phyloP scores from a whole-genome alignment of 441 rosid species.

The Daphne laureola region DNA sequence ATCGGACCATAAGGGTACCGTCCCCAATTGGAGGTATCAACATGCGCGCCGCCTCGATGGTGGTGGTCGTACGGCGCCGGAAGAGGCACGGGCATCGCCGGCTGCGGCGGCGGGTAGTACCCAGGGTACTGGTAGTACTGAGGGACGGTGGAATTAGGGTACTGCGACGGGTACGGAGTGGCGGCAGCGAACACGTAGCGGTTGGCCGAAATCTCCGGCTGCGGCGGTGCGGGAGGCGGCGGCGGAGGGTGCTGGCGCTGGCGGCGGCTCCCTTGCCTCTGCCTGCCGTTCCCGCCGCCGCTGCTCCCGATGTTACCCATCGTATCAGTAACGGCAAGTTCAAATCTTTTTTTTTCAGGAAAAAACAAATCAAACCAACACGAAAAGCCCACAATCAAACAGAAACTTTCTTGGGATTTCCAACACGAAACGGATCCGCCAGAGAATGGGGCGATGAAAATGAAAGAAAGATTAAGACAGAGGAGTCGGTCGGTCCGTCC shows the following conservation, averaged over 20 bases:
- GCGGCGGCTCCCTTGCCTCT: slow-evolving; percentile 37
- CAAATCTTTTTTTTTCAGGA: background rate
- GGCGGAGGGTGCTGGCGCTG: slow-evolving; percentile 37
- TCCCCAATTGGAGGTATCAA: slow-evolving; percentile 52
- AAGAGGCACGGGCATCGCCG: slow-evolving; percentile 42
- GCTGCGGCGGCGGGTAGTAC: slow-evolving; percentile 52
- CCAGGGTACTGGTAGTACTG: slow-evolving; percentile 63
- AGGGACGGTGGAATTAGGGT: slow-evolving; percentile 39
- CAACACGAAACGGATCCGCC: background rate
- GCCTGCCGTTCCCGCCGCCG: slow-evolving; percentile 40
- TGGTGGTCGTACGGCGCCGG: slow-evolving; percentile 68
- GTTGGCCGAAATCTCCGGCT: slow-evolving; percentile 57
- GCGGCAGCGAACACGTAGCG: slow-evolving; percentile 82
- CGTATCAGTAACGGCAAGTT: background rate
- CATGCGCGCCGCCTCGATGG: slow-evolving; percentile 30
- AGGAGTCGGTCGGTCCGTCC: too few relatives aligned
- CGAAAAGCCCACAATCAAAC: slow-evolving; percentile 1
- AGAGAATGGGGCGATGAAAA: background rate
- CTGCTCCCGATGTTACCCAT: slow-evolving; percentile 71
- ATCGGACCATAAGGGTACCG: slow-evolving; percentile 54
- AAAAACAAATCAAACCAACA: background rate
- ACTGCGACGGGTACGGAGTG: slow-evolving; percentile 65
- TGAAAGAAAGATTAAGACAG: background rate
- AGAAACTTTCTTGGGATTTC: background rate
- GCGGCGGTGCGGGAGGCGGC: slow-evolving; percentile 44